Evolutionary conservation across 116 monocot genomes (phyloP), one percentile per base, ranked within the genome.

Genomic region (Zostera marina): DNA sequence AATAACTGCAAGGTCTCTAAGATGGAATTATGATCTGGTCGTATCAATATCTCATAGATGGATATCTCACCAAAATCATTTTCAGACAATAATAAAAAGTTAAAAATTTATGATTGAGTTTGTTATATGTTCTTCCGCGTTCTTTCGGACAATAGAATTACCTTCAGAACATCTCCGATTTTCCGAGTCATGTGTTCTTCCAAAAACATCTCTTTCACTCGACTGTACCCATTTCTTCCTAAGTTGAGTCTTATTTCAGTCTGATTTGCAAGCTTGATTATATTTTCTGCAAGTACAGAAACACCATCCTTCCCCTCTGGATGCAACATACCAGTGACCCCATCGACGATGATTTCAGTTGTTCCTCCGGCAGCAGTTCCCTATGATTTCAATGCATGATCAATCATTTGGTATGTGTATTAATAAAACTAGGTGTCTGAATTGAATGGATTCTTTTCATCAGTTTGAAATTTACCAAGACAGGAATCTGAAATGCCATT

Each of bases 401-500:
- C 32, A 32, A 32, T 32, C 32, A n/a, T n/a, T n/a, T n/a, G n/a
- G n/a, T n/a, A n/a, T n/a, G n/a, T n/a, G n/a, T n/a, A n/a, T n/a
- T n/a, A n/a, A n/a, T n/a, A n/a, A n/a, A n/a, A n/a, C n/a, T n/a
- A n/a, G n/a, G n/a, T n/a, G n/a, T n/a, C n/a, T n/a, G n/a, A 32
- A 32, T 32, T 32, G 32, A 32, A 32, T 32, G n/a, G n/a, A n/a
- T n/a, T n/a, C n/a, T n/a, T n/a, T n/a, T n/a, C n/a, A n/a, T n/a
- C n/a, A n/a, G n/a, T n/a, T n/a, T n/a, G n/a, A 58, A 57, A 19
- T 58, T 74, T 68, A 93, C 87, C 79, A 98, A 60, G n/a, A 98
- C 79, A 13, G 98, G 98, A 57, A 98, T 74, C 80, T 98, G 76
- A 76, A 98, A 98, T 67, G 90, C 86, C 90, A 98, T 98, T 11